Conservation (phyloP, 352 stramenopile genomes). For the Globisporangium paroecandrum region DNA sequence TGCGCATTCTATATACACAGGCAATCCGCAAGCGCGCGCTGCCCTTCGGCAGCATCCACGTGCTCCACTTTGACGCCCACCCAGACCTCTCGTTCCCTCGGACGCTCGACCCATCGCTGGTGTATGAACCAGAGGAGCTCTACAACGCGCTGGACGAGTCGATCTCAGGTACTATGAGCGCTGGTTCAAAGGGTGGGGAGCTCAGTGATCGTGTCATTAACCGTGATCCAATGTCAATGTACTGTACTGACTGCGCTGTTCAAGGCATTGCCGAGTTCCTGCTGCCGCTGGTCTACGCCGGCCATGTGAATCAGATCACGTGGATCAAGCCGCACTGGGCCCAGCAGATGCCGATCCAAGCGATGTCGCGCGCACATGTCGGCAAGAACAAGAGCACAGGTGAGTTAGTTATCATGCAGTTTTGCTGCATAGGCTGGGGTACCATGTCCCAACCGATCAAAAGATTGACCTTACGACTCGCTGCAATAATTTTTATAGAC, state of each 20-base stretch:
- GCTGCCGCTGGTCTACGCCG: constrained; percentile 71
- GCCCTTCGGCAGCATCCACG: constrained; percentile 58
- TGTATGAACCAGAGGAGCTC: constrained; percentile 65
- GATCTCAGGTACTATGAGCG: constrained; percentile 22
- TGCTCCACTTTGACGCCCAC: constrained; percentile 86
- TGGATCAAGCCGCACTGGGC: constrained; percentile 87
- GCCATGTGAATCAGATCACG: constrained; percentile 68
- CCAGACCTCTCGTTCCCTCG: constrained; percentile 79
- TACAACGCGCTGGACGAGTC: constrained; percentile 77
- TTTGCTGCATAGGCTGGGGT: background rate
- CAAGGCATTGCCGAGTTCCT: constrained; percentile 85
- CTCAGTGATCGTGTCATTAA: background rate
- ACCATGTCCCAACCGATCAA: background rate
- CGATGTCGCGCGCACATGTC: constrained; percentile 13
- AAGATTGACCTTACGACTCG: background rate
- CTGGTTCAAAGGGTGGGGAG: background rate
- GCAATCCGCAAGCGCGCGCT: constrained; percentile 68
- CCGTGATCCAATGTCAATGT: background rate
- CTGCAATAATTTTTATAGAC: constrained; percentile 13
- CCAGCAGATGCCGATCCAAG: constrained; percentile 18
- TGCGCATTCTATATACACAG: constrained; percentile 19
- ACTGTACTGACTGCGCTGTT: background rate
- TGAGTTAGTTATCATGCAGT: background rate
- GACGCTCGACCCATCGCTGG: constrained; percentile 29
- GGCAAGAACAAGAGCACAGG: constrained; percentile 17